Evolutionary conservation across 768 basidiomycete genomes (phyloP).

Genomic region (Boletellus sp.): DNA sequence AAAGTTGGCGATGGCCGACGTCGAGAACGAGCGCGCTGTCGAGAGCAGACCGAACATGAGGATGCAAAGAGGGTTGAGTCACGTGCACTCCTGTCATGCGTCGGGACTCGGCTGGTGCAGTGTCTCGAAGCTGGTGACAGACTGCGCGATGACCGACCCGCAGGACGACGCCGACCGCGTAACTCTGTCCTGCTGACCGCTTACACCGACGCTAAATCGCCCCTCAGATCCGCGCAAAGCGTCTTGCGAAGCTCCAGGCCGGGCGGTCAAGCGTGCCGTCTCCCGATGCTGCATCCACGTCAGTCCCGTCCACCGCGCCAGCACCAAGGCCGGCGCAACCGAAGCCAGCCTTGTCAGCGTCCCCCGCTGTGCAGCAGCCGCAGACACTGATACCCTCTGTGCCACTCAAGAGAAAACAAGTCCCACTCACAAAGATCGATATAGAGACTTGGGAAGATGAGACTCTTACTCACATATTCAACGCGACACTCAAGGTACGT

Average conservation of each 20-base stretch:
- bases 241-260: slow-evolving; percentile 78
- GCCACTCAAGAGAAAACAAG: slow-evolving; percentile 48
- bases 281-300: slow-evolving; percentile 10
- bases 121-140: background rate
- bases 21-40: slow-evolving; percentile 52
- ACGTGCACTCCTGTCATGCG: slow-evolving; percentile 9
- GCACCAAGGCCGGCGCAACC: slow-evolving; percentile 36
- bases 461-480: slow-evolving; percentile 62
- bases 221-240: slow-evolving; percentile 82
- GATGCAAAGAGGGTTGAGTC: slow-evolving; percentile 2
- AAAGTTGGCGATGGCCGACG: slow-evolving; percentile 50
- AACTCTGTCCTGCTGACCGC: background rate
- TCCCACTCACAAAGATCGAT: slow-evolving; percentile 44
- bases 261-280: slow-evolving; percentile 38
- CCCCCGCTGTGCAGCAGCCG: slow-evolving; percentile 28
- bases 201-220: background rate
- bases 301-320: slow-evolving; percentile 19
- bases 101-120: too few species aligned
- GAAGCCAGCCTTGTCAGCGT: slow-evolving; percentile 22
- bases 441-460: slow-evolving; percentile 70
- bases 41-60: slow-evolving; percentile 24
- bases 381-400: slow-evolving; percentile 33
- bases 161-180: slow-evolving; percentile 82
- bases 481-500: slow-evolving; percentile 77
- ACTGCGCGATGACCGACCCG: slow-evolving; percentile 42